Percentiles rank a stretch among this genome's conserved stretches.
Evolutionary conservation across 106 monocot genomes (phyloP).

Genomic region (Vanilla planifolia): DNA sequence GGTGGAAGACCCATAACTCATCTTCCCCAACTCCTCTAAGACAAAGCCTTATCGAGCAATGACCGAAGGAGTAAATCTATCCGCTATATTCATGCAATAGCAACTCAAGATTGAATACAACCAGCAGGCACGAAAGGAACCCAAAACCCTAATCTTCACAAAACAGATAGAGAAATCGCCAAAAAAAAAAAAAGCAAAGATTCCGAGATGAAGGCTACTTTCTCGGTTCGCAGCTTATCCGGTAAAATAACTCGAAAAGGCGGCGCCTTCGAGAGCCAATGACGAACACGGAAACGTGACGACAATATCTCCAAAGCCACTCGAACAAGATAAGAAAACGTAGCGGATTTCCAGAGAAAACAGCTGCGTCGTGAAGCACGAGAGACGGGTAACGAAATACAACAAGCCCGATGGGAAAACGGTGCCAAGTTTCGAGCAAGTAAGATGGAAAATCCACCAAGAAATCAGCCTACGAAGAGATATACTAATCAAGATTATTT

Average conservation of each 20-base stretch:
- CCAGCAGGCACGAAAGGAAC: neutral
- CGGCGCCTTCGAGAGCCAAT: neutral
- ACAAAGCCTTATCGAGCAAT: neutral
- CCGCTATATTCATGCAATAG: neutral
- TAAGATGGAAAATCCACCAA: slow-evolving; percentile 1
- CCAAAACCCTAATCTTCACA: slow-evolving; percentile 2
- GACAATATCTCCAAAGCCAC: neutral
- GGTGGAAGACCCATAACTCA: slow-evolving; percentile 61
- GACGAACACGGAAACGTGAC: neutral
- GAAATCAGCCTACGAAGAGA: neutral
- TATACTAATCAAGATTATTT: neutral
- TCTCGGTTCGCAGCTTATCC: neutral
- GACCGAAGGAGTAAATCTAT: neutral
- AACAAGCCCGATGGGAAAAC: neutral
- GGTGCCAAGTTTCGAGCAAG: neutral
- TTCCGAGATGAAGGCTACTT: neutral
- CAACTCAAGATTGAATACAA: neutral
- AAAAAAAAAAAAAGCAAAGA: neutral
- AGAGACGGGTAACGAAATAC: neutral
- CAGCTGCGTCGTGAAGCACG: neutral
- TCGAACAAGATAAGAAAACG: neutral
- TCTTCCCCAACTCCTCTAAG: slow-evolving; percentile 15
- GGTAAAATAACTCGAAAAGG: neutral
- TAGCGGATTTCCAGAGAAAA: neutral
- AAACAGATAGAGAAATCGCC: neutral